Evolutionary conservation across 495 filamentous ascomycete genomes (phyloP), one percentile per base, ranked within the genome.

Genomic region (Daldinia vernicosa): DNA sequence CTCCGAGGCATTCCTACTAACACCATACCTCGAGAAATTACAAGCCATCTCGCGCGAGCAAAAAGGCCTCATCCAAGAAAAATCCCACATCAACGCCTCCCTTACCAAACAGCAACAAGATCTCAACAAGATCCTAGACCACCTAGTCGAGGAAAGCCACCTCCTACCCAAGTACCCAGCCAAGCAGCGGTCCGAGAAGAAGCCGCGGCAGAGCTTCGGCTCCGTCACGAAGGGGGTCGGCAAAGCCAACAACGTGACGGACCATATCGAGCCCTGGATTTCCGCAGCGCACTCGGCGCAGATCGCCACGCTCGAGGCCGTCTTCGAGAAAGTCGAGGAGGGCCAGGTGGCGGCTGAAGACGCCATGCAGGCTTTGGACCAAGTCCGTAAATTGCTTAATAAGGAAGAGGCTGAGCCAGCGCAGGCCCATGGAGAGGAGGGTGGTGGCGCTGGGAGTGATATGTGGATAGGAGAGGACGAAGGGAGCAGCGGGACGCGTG

Each of bases 111-210:
- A 91, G 61, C 84, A 88, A 57, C 83, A 84, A 19, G 88, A 88
- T 2, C 84, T 84, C 8, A 81, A 84, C 40, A 85, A 88, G 60
- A 75, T 78, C 0, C 78, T 92, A 11, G 84, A 87, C 54, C 89
- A 88, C 33, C 78, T 92, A 1, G 82, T 83, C 12, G 88, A 92
- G 35, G 91, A 93, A 67, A 91, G 89, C 70, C 89, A 92, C 60
- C 82, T 93, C 4, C 84, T 92, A 1, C 88, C 87, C 0, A 82
- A 85, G 40, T 88, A 91, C 60, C 88, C 90, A 1, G 75, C 87
- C 50, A 72, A 70, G 6, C 66, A 70, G 6, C 66, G 74, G 11
- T 40, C 69, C 9, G 75, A 73, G 27, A 76, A 75, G 7, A 76
- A 75, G 7, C 30, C 63, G 35, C 47, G 62, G 6, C 17, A 60